Percentiles rank a stretch among this genome's conserved stretches.
Evolutionary conservation across 2,329 filamentous ascomycete species (phyloP).

Genomic region (Fusarium sp.): DNA sequence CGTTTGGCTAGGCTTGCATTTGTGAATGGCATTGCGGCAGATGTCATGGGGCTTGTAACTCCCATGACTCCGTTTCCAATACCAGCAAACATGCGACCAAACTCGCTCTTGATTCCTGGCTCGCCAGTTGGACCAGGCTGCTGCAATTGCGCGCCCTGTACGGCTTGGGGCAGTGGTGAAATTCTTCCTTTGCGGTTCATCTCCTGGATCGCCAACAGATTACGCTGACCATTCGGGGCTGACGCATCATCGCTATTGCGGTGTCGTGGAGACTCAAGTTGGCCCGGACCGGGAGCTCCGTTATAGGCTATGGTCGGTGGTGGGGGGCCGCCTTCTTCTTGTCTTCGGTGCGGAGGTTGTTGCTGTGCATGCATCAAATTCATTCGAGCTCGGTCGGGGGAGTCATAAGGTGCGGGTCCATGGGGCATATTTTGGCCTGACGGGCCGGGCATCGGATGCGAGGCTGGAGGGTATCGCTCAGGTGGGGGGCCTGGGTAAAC

Average conservation of each 20-base stretch:
- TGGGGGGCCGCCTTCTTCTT: slow-evolving; percentile 61
- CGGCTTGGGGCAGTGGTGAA: slow-evolving; percentile 91
- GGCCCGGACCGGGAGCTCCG: slow-evolving; percentile 54
- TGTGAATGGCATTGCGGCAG: slow-evolving; percentile 58
- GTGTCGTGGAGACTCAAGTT: slow-evolving; percentile 55
- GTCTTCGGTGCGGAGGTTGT: slow-evolving; percentile 55
- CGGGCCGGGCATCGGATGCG: slow-evolving; percentile 51
- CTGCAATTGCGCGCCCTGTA: slow-evolving; percentile 89
- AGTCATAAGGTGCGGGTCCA: slow-evolving; percentile 57
- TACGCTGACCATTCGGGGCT: slow-evolving; percentile 66
- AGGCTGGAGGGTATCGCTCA: slow-evolving; percentile 51
- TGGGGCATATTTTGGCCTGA: slow-evolving; percentile 43
- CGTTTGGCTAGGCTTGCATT: slow-evolving; percentile 59
- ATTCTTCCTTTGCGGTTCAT: slow-evolving; percentile 84
- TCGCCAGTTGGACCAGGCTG: slow-evolving; percentile 82
- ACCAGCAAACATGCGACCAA: slow-evolving; percentile 95
- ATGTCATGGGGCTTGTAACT: slow-evolving; percentile 63
- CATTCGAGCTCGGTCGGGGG: slow-evolving; percentile 62
- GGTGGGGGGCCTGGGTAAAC: slow-evolving; percentile 48
- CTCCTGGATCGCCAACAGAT: slow-evolving; percentile 81
- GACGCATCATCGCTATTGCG: slow-evolving; percentile 63
- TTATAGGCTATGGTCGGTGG: slow-evolving; percentile 64
- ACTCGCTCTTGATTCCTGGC: slow-evolving; percentile 92
- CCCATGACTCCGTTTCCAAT: slow-evolving; percentile 73
- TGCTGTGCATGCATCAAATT: slow-evolving; percentile 51